Evolutionary conservation across 2,329 filamentous ascomycete species (phyloP).

Genomic region (Aspergillus sp.): DNA sequence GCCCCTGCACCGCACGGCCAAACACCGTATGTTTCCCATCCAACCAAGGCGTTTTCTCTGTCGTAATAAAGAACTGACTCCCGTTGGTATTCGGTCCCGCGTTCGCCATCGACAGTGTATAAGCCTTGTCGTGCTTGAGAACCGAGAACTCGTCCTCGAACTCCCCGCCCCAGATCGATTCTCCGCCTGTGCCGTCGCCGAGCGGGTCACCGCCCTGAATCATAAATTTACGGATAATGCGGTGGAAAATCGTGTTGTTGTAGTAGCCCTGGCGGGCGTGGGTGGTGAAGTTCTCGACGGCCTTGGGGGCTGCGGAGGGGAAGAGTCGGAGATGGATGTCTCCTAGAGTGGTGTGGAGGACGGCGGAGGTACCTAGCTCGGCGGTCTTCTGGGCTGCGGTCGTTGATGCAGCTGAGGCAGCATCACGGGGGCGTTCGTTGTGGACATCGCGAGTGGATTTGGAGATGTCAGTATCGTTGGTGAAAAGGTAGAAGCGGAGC

Average conservation of each 20-base stretch:
- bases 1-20: slow-evolving; percentile 80
- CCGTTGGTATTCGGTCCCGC: slow-evolving; percentile 94
- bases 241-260: slow-evolving; percentile 96
- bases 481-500: slow-evolving; percentile 97
- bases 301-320: slow-evolving; percentile 87
- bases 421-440: slow-evolving; percentile 82
- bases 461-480: slow-evolving; percentile 78
- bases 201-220: slow-evolving; percentile 82
- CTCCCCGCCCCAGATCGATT: slow-evolving; percentile 88
- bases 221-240: slow-evolving; percentile 98
- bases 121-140: slow-evolving; percentile 91
- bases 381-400: slow-evolving; percentile 58
- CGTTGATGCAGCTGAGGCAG: slow-evolving; percentile 49
- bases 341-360: slow-evolving; percentile 88
- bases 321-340: slow-evolving; percentile 93
- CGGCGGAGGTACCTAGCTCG: slow-evolving; percentile 74
- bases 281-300: slow-evolving; percentile 96
- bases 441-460: slow-evolving; percentile 87
- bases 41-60: slow-evolving; percentile 94
- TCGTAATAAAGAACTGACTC: slow-evolving; percentile 97
- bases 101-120: slow-evolving; percentile 97
- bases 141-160: slow-evolving; percentile 93
- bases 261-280: slow-evolving; percentile 90
- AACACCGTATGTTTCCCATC: slow-evolving; percentile 98
- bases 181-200: slow-evolving; percentile 85